These are phyloP conservation scores for Stephania yunnanensis DNA, from an alignment of 164 flowering plant species.

Conservation along the genomic window DNA sequence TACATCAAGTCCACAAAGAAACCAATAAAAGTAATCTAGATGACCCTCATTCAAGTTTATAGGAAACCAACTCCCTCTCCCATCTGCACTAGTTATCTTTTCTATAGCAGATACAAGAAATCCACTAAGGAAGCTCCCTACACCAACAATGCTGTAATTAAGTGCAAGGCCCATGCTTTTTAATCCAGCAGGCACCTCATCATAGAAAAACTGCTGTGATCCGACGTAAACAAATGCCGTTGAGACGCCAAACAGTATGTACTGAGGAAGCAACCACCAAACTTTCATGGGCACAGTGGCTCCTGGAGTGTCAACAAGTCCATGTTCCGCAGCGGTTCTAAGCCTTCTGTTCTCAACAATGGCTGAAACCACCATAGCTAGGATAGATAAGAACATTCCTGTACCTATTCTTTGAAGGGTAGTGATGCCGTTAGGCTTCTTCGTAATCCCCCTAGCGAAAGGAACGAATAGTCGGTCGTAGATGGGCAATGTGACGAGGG, in stretches of 20 bases:
- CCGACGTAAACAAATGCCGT: conserved; percentile 21
- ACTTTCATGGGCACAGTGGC: conserved; percentile 24
- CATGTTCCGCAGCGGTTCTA: conserved; percentile 13
- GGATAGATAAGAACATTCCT: conserved; percentile 11
- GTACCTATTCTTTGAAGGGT: conserved; percentile 13
- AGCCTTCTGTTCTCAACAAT: conserved; percentile 18
- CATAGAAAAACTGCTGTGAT: conserved; percentile 23
- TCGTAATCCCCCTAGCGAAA: not conserved
- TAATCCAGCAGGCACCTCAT: conserved; percentile 20
- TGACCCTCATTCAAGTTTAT: conserved; percentile 21
- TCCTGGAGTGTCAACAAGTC: conserved; percentile 17
- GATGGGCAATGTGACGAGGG: not conserved
- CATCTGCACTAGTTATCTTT: conserved; percentile 3
- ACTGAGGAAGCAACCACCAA: conserved; percentile 26
- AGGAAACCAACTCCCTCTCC: conserved; percentile 20
- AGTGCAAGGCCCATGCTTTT: conserved; percentile 20
- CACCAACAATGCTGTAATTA: conserved; percentile 17
- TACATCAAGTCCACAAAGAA: conserved; percentile 20
- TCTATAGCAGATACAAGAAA: conserved; percentile 22
- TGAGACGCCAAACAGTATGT: conserved; percentile 16
- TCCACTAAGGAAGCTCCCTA: conserved; percentile 24
- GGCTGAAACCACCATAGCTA: conserved; percentile 14
- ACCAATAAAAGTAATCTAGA: conserved; percentile 26
- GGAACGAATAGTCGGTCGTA: conserved; percentile 12
- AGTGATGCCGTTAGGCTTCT: conserved; percentile 9